Conservation (phyloP, 495 filamentous ascomycete species). For the Hypoxylon fragiforme region DNA sequence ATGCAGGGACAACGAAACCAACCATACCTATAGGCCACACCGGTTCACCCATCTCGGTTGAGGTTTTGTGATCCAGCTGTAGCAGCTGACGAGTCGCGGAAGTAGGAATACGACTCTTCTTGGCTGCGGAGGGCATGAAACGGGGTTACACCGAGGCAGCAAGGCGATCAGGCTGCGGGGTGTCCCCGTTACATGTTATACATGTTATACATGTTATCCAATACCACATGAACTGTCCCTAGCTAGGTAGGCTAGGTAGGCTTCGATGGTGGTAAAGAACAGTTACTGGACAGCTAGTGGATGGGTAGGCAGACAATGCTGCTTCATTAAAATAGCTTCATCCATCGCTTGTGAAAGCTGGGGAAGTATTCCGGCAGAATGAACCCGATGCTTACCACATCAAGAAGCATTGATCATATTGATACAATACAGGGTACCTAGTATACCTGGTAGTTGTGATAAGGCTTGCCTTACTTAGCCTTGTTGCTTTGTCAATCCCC, state of each 20-base stretch:
- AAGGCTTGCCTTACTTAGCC: conserved; percentile 19
- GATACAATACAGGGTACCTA: conserved; percentile 9
- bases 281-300: no score
- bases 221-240: conserved; percentile 4
- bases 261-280: conserved; percentile 1
- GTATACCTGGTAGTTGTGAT: neutral
- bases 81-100: conserved; percentile 10
- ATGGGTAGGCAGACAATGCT: no score
- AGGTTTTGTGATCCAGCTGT: conserved; percentile 9
- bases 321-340: no score
- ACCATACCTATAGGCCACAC: no score
- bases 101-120: conserved; percentile 25
- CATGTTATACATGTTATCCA: no score
- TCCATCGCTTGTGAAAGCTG: conserved; percentile 6
- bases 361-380: conserved; percentile 13
- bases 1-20: conserved; percentile 12
- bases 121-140: conserved; percentile 14
- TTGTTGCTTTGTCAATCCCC: conserved; percentile 24
- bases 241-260: neutral
- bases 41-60: conserved; percentile 16
- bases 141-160: conserved; percentile 4
- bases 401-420: neutral
- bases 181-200: no score
- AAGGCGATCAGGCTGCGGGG: conserved; percentile 15
- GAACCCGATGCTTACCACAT: conserved; percentile 5